Evolutionary conservation across 768 basidiomycete genomes (phyloP), one percentile per base, ranked within the genome.

Genomic region (Leucocoprinus sp.): DNA sequence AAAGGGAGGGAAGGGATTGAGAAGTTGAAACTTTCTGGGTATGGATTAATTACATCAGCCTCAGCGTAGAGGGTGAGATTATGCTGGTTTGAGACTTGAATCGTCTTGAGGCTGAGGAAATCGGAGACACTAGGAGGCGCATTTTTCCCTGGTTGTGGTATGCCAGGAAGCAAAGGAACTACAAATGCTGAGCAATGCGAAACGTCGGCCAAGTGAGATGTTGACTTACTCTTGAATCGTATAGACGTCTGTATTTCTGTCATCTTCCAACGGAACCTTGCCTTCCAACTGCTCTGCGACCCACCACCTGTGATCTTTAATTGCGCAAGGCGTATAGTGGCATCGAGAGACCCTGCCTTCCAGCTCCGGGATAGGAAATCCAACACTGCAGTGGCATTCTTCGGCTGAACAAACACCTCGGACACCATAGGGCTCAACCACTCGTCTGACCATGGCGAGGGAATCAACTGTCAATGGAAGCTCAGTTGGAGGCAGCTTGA

Each of bases 161-260:
- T 62, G 3, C 82, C 82, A 34, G 84, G 82, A 6, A 88, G 53
- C 6, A 65, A 57, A 6, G 81, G 82, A 21, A 86, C 84, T 87
- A 51, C 8, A 54, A 37, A 29, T n/a, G 12, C 21, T 7, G 37
- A 11, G n/a, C 51, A 8, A 50, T 28, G 24, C 34, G 12, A 33
- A 40, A 36, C 26, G 17, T 2, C 12, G 29, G 19, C 41, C n/a
- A 43, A 40, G 12, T 26, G 43, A 39, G 24, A 19, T 8, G 1
- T 7, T 28, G 4, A 68, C 82, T 24, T 55, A 86, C 85, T 67
- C 43, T 73, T 71, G 43, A 84, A 47, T 29, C 62, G 69, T 21
- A 87, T 52, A 11, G 59, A 59, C 2, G 69, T 70, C 29, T 63
- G 60, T 18, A 85, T 56, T 37, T 82, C 56, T 6, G 62, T 56